Base-by-base conservation (phyloP, 2,329 filamentous ascomycete species). In the Neocucurbitaria cava region DNA sequence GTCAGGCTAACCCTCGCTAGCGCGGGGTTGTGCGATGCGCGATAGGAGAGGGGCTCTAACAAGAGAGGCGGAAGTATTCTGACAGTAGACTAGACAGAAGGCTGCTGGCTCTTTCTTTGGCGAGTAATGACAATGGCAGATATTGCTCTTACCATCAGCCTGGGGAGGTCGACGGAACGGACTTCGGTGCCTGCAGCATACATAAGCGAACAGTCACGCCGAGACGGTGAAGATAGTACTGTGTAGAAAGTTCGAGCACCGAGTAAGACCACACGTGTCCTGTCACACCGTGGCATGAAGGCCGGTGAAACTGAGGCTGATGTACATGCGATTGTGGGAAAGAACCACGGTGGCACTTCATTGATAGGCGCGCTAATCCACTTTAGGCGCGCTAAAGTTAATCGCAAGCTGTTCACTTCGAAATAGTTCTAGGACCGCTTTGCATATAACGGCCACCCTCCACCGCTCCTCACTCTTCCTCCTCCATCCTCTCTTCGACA, bases 371-470 rank as follows among this genome's bases (percentile, higher is more conserved):
- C 65, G 55, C 66, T 66, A 62, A 53, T 10, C 68, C 60, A 4
- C 3, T 61, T 28, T 17, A 63, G 59, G 60, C 53, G 61, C 58
- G 61, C 52, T 50, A 39, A 65, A 54, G 47, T 60, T 65, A 70
- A 65, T 63, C 59, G 59, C 62, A 64, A 72, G 63, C 59, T 73
- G 68, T 67, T 69, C 65, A 61, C 62, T 70, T 67, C 64, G 60
- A 66, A 52, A 65, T 62, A 63, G 61, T 65, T 59, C 56, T 54
- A 61, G 52, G 50, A 53, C 55, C 45, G 46, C 49, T 55, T 51
- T 45, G 58, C 69, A 70, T 72, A 72, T 71, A 72, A 72, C 59
- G 54, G 56, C 59, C 54, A 61, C 64, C 56, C 56, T 51, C 57
- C 65, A 58, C 65, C 61, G 54, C 46, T 52, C 21, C 52, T 52